Evolutionary conservation across 306 rosid genomes (phyloP).

Genomic region (Rubus parviflorus): DNA sequence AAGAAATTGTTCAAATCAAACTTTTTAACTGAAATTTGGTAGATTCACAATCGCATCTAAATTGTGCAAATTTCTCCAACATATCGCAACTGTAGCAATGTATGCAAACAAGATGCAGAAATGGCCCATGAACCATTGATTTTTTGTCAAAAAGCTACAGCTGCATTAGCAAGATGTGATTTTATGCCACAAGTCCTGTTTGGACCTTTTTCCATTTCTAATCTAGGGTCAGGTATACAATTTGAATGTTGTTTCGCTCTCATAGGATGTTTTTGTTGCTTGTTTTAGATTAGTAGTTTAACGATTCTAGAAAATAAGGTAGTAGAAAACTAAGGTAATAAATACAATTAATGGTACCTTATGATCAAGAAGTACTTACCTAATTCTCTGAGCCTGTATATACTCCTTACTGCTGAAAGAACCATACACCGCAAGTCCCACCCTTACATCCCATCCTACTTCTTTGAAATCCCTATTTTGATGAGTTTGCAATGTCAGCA

Average conservation of each 20-base stretch:
- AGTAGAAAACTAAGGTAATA: not conserved
- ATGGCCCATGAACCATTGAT: not conserved
- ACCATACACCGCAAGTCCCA: conserved; percentile 75
- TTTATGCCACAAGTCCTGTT: not conserved
- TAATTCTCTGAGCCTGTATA: conserved; percentile 79
- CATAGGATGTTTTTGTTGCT: not conserved
- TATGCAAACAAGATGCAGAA: not conserved
- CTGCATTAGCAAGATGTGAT: not conserved
- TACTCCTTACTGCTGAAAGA: conserved; percentile 81
- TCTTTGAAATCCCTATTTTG: conserved; percentile 57
- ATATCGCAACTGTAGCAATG: not conserved
- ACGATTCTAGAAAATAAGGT: not conserved
- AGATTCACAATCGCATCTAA: not conserved
- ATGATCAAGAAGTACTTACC: conserved; percentile 39
- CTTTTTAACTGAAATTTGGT: not conserved
- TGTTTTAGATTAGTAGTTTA: not conserved
- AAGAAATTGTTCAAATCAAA: not conserved
- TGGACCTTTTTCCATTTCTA: not conserved
- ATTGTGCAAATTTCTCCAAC: not conserved
- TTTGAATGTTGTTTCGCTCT: not conserved
- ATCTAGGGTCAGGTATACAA: not conserved
- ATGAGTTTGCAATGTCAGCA: conserved; percentile 37
- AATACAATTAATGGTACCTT: not conserved
- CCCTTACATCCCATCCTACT: conserved; percentile 92
- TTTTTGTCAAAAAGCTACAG: not conserved